Base-by-base conservation (phyloP, 139 green algal species). In the Closterium sp. region DNA sequence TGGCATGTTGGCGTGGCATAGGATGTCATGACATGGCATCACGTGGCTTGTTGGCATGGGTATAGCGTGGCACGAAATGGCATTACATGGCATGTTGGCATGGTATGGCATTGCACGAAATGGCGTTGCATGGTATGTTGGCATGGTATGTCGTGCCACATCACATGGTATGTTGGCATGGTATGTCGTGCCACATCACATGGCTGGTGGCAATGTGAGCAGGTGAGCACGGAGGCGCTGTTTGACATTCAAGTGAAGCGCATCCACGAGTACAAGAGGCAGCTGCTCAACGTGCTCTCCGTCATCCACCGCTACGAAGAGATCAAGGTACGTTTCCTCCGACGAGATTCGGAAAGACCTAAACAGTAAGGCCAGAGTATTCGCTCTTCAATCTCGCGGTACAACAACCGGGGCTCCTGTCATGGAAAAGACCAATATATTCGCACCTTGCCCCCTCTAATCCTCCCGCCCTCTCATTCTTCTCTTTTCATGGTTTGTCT, bases 221-320 rank as follows among this genome's bases (percentile, higher is more conserved):
- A 96, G 79, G 95, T 99, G 28, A 70, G 94, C 38, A 92, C 91
- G 27, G 86, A 96, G 88, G 94, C 97, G 31, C 96, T 99, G 96
- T 99, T 98, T 90, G 98, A 99, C 96, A 95, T 99, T 86, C 98
- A 99, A 91, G 96, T 99, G 91, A 99, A 99, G 96, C 97, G 98
- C 90, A 99, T 99, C 91, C 98, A 99, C 95, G 98, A 99, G 96
- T 99, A 99, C 97, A 99, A 99, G 97, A 96, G 98, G 87, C 98
- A 99, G 97, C 91, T 96, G 50, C 90, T 96, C 87, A 96, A 96
- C 90, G 85, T 96, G 22, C 91, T 96, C 86, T 88, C 92, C 94
- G 97, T 98, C 94, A 96, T 98, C 87, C 89, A 94, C 89, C 73
- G 92, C 2, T 92, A 92, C 2, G 31, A 92, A 9, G 31, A 88